Evolutionary conservation across 257 asterid genomes (phyloP), one percentile per base, ranked within the genome.

Genomic region (Knoxia roxburghii): DNA sequence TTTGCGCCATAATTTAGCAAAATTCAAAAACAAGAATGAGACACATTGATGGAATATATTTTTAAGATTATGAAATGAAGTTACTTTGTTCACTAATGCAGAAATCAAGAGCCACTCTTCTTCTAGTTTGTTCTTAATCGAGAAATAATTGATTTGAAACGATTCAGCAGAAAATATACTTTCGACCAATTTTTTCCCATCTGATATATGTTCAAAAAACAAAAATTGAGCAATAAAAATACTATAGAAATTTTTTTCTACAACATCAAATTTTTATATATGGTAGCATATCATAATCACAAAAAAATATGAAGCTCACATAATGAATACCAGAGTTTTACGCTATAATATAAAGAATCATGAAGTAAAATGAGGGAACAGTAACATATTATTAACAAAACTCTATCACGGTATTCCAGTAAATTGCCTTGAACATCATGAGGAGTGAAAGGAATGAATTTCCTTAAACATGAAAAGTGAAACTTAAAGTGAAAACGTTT

Each of bases 111-210:
- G 86, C 7, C 95, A 89, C 84, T 94, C 99, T 77, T 90, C 96
- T 64, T 94, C 99, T 72, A 96, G 85, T 84, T 94, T 94, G 87
- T 86, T 88, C 78, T 80, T 88, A 72, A 94, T 80, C 89, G 88
- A 71, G 17, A 79, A 78, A 78, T 81, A 87, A 33, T 85, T 80
- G 63, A 81, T 86, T 97, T 94, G 84, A 72, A 58, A 57, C 9
- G 61, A n/a, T 32, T 35, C 35, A 59, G 32, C 20, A 73, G 70
- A 70, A 65, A 58, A 46, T 1, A 59, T 9, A 30, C 40, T 4
- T 12, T 59, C 24, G 20, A 59, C 29, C 5, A 59, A 59, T 1
- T 11, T 15, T 20, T 59, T 4, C 6, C 24, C 35, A 29, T n/a
- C 17, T 17, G 6, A n/a, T 15, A 55, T 27, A 15, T 0, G 7